Base-by-base conservation (phyloP, 2,329 filamentous ascomycete species). In the Botrytis medusae region DNA sequence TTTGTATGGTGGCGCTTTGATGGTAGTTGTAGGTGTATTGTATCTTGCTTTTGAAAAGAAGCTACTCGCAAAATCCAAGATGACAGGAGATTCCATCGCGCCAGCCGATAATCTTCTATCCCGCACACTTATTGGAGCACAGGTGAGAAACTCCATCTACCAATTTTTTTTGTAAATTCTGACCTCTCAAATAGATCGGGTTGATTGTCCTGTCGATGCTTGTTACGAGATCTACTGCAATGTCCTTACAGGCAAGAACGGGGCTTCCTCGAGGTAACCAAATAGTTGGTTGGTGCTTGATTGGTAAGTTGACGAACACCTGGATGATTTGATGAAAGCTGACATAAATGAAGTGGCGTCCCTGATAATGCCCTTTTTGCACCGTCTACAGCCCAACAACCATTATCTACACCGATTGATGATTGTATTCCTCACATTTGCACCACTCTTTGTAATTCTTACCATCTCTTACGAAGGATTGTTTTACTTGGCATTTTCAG, bases 391-490 rank as follows among this genome's bases (percentile, higher is more conserved):
- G 76, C 92, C 94, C 1, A 96, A 93, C 81, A 92, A 87, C 77
- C 91, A 98, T 83, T 98, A 98, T 82, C 88, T 98, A 77, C 95
- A 98, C 82, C 91, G 95, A 37, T 86, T 99, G 6, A 87, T 95
- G 77, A 89, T 97, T 78, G 90, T 98, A 71, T 99, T 98, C 84
- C 86, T 99, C 67, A 93, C 95, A 8, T 98, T 97, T 81, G 92
- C 95, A 0, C 96, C 96, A 0, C 92, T 92, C 1, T 99, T 98
- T 83, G 92, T 99, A 80, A 95, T 99, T 79, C 89, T 99, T 69
- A 97, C 95, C 12, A 98, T 98, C 78, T 98, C 95, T 0, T 99
- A 97, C 83, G 96, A 99, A 82, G 95, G 95, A 0, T 87, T 99
- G 2, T 99, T 99, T 82, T 99, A 98, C 83, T 89, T 98, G 74